A percentile compares a stretch with the other conserved stretches of the same genome.
phyloP scores from a whole-genome alignment of 75 land plant genomes.

The Azolla pinnata region DNA sequence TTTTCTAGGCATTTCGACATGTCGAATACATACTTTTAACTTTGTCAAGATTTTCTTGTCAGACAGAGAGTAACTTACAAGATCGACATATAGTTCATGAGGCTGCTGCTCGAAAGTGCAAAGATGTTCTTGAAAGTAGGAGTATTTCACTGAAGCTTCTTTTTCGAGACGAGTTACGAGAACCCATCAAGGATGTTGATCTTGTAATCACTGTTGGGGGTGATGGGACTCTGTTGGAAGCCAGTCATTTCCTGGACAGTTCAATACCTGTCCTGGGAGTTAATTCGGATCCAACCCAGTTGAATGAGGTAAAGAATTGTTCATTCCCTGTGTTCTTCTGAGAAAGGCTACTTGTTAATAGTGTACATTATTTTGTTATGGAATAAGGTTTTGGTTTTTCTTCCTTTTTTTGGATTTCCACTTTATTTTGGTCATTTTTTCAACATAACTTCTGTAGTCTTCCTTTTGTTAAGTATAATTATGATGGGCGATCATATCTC shows the following conservation, averaged over 20 bases:
- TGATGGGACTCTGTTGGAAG: constrained; percentile 88
- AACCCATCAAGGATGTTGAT: constrained; percentile 58
- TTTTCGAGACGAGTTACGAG: constrained; percentile 42
- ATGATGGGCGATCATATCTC: no score
- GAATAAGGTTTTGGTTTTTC: no score
- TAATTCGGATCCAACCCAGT: constrained; percentile 83
- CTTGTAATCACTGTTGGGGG: constrained; percentile 87
- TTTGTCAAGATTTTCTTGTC: constrained; percentile 4
- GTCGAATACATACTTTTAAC: no score
- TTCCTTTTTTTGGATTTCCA: no score
- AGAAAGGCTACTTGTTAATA: no score
- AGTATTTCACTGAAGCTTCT: constrained; percentile 44
- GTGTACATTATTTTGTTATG: no score
- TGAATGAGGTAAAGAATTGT: constrained; percentile 82
- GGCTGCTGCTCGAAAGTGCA: constrained; percentile 52
- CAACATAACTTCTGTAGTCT: no score
- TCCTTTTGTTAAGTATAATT: no score
- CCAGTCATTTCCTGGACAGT: constrained; percentile 77
- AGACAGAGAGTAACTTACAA: constrained; percentile 51
- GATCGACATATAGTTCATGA: constrained; percentile 64
- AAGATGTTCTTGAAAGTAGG: constrained; percentile 44
- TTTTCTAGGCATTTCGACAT: no score
- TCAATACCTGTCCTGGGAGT: constrained; percentile 81
- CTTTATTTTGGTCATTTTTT: no score
- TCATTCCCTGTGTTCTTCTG: no score